A percentile compares a stretch with the other conserved stretches of the same genome.
phyloP scores from a whole-genome alignment of 1,139 yeast genomes.

The Zygotorulaspora mrakii region DNA sequence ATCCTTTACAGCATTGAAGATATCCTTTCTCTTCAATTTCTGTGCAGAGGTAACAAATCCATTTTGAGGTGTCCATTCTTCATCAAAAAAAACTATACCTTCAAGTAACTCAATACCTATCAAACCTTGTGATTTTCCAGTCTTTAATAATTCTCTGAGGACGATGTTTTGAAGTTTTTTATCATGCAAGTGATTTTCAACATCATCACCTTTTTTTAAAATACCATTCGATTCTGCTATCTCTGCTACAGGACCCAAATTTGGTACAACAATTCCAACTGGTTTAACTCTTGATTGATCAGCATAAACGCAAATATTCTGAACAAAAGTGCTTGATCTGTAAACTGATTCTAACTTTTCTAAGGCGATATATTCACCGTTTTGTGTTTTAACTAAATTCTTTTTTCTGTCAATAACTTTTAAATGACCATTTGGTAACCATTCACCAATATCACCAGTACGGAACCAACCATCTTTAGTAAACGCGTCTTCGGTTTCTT shows the following conservation, averaged over 20 bases:
- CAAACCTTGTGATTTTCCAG: slow-evolving; percentile 80
- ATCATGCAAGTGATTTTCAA: slow-evolving; percentile 54
- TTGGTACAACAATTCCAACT: slow-evolving; percentile 83
- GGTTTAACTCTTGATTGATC: slow-evolving; percentile 86
- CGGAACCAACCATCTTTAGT: slow-evolving; percentile 81
- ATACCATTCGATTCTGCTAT: slow-evolving; percentile 54
- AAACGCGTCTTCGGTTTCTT: slow-evolving; percentile 76
- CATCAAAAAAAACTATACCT: slow-evolving; percentile 74
- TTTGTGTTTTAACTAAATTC: slow-evolving; percentile 90
- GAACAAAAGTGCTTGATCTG: slow-evolving; percentile 74
- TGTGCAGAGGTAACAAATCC: slow-evolving; percentile 95
- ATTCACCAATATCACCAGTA: slow-evolving; percentile 97
- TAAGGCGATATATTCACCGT: slow-evolving; percentile 96
- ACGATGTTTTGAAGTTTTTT: slow-evolving; percentile 55
- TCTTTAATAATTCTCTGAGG: slow-evolving; percentile 55
- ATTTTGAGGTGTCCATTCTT: slow-evolving; percentile 97
- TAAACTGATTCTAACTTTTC: slow-evolving; percentile 86
- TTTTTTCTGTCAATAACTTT: slow-evolving; percentile 90
- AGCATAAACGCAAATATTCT: slow-evolving; percentile 89
- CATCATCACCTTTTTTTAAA: slow-evolving; percentile 48
- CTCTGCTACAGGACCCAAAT: slow-evolving; percentile 59
- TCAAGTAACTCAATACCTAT: slow-evolving; percentile 80
- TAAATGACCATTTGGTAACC: slow-evolving; percentile 77
- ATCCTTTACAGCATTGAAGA: slow-evolving; percentile 59
- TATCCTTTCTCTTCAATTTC: slow-evolving; percentile 91